Evolutionary conservation across 352 stramenopile genomes (phyloP).

Genomic region (Pilasporangium apinafurcum): DNA sequence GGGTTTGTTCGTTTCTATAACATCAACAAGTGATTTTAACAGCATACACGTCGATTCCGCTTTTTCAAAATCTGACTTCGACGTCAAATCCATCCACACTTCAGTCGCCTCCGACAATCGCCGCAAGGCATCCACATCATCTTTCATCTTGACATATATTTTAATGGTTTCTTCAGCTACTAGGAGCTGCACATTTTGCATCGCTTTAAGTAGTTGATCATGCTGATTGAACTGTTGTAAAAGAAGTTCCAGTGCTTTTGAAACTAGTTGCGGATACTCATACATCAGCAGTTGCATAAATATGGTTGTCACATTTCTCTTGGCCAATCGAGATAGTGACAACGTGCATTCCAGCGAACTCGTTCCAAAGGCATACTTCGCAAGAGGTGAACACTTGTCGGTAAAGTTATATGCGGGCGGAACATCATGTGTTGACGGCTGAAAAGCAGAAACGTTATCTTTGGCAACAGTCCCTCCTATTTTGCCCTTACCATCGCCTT

Average conservation of each 20-base stretch:
- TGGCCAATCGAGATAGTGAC: conserved; percentile 35
- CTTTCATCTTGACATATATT: conserved; percentile 63
- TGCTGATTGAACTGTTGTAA: conserved; percentile 72
- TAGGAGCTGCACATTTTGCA: conserved; percentile 56
- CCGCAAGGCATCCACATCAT: conserved; percentile 55
- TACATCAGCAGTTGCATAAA: conserved; percentile 81
- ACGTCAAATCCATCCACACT: conserved; percentile 80
- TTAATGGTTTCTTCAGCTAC: conserved; percentile 54
- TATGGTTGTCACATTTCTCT: conserved; percentile 40
- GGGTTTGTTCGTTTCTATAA: conserved; percentile 14
- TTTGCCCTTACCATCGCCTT: no score
- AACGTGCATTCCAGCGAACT: conserved; percentile 53
- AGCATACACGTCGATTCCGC: conserved; percentile 36
- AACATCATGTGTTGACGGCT: conserved; percentile 6
- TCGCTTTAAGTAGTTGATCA: conserved; percentile 56
- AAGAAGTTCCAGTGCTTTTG: conserved; percentile 63
- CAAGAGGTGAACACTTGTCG: conserved; percentile 42
- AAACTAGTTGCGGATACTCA: conserved; percentile 64
- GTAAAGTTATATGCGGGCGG: conserved; percentile 8
- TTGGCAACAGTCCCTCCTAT: background rate
- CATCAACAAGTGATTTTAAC: conserved; percentile 28
- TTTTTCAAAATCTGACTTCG: conserved; percentile 62
- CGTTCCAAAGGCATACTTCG: conserved; percentile 35
- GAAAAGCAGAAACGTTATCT: conserved; percentile 5
- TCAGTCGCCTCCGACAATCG: conserved; percentile 66